Conservation (phyloP, 768 basidiomycete species). For the Phanerodontia chrysosporium region DNA sequence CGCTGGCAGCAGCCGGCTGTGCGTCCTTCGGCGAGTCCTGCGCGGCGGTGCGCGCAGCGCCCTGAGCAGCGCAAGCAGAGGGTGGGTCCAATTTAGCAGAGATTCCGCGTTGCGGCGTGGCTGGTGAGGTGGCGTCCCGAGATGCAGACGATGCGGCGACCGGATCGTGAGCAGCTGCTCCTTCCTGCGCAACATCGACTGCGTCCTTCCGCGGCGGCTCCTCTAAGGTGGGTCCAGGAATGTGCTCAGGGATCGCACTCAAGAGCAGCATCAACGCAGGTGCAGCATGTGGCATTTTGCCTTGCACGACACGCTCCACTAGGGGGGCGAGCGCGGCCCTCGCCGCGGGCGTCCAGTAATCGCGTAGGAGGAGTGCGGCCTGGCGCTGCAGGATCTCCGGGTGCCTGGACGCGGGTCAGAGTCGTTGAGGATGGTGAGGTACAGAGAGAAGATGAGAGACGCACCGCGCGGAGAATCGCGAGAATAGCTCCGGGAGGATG, state of each 20-base stretch:
- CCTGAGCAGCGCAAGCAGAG: too few species aligned
- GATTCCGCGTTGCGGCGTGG: too few species aligned
- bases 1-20: too few species aligned
- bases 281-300: neutral
- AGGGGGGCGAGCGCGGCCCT: neutral
- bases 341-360: neutral
- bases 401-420: neutral
- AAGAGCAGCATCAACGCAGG: neutral
- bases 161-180: too few species aligned
- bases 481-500: neutral
- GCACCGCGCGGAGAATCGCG: neutral
- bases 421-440: neutral
- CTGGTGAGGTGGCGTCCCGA: too few species aligned
- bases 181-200: too few species aligned
- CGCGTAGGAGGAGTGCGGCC: neutral
- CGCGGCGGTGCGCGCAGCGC: too few species aligned
- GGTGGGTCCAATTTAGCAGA: too few species aligned
- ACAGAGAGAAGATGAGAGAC: neutral
- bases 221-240: too few species aligned
- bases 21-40: too few species aligned
- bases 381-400: neutral
- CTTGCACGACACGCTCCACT: neutral
- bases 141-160: too few species aligned
- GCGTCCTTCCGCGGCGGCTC: too few species aligned
- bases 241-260: neutral